Evolutionary conservation across 495 filamentous ascomycete genomes (phyloP), one percentile per base, ranked within the genome.

Genomic region (Opeltia flavorubescens): DNA sequence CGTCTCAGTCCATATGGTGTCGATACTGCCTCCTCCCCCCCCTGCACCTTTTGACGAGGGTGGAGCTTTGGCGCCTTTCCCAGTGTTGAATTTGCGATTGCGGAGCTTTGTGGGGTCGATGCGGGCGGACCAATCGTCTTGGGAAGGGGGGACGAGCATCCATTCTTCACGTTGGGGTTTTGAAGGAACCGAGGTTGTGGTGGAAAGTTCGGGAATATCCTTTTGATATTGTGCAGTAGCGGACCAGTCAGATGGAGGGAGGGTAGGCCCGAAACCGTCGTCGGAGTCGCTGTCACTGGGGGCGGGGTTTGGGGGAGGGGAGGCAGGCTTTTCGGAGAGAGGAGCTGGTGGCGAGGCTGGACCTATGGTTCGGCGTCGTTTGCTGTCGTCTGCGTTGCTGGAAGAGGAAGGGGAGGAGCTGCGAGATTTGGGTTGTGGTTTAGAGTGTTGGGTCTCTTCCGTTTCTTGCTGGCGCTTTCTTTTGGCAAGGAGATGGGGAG

Each of bases 141-240:
- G 63, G 3, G 74, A 75, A 0, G 91, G 91, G 0, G 89, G 91
- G 5, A 81, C 75, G 25, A 89, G 70, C 91, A 98, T 98, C 91
- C 91, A 98, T 55, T 86, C 79, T 65, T 94, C 91, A 46, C 91
- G 77, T 49, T 73, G 69, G 15, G 60, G 62, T 51, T 70, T 71
- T 46, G 68, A 64, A 5, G 65, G 56, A 4, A 63, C 60, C 12
- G 55, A 36, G 26, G 57, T 49, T 36, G 57, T 52, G 18, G 58
- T 60, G 9, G 59, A 44, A 13, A 55, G 43, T 17, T 55, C 34
- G 47, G 51, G 41, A 27, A 44, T 13, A 23, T 54, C 49, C 23
- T 48, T 52, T 46, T 60, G 52, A 46, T 58, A 43, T 38, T 39
- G 34, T 20, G 17, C 13, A 5, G 48, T 52, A 25, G 53, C 36